These are phyloP conservation scores for Panellus pusillus DNA, from an alignment of 768 basidiomycete species.

Conservation along the genomic window DNA sequence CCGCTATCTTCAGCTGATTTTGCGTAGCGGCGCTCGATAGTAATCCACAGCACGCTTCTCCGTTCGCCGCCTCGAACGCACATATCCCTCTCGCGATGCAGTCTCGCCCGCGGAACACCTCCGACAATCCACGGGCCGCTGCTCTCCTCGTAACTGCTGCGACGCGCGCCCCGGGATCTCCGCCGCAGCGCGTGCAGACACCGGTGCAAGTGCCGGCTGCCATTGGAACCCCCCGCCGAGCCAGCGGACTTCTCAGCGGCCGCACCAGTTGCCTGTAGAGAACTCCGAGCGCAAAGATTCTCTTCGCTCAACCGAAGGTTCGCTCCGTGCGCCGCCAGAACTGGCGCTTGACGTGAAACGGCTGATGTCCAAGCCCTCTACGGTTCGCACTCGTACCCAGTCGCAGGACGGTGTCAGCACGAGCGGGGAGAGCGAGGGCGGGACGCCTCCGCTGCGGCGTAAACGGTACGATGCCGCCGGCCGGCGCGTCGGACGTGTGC, in stretches of 20 bases:
- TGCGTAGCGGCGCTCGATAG: not conserved
- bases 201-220: not conserved
- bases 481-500: slow-evolving; percentile 8
- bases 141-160: slow-evolving; percentile 13
- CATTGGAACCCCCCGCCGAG: not conserved
- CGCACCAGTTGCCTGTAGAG: not conserved
- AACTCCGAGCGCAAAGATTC: slow-evolving; percentile 11
- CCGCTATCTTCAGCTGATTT: too few species aligned
- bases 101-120: slow-evolving; percentile 10
- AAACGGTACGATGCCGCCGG: slow-evolving; percentile 11
- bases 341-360: slow-evolving; percentile 20
- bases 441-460: not conserved
- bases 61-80: slow-evolving; percentile 2
- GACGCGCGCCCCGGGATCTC: slow-evolving; percentile 14
- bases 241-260: slow-evolving; percentile 12
- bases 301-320: not conserved
- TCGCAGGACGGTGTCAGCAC: slow-evolving; percentile 6
- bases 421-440: not conserved
- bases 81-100: slow-evolving; percentile 22
- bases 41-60: not conserved
- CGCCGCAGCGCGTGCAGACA: slow-evolving; percentile 5
- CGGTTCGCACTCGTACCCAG: not conserved
- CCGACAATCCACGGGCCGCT: slow-evolving; percentile 9
- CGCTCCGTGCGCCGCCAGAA: slow-evolving; percentile 1
- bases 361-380: slow-evolving; percentile 16